phyloP scores from a whole-genome alignment of 805 yeast genomes.

The Millerozyma acaciae region DNA sequence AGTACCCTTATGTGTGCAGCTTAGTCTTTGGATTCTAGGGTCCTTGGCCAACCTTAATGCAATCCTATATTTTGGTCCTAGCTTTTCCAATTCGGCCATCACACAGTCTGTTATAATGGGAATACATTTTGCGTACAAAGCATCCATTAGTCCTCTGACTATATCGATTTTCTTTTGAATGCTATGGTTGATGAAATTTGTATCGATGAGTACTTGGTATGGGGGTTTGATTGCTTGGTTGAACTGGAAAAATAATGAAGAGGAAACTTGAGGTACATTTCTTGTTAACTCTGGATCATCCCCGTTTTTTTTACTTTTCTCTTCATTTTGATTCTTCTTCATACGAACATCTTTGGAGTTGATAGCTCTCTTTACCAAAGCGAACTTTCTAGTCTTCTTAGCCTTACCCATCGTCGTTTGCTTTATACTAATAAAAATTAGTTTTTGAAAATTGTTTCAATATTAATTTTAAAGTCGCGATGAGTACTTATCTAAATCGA shows the following conservation, averaged over 20 bases:
- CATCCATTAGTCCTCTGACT: conserved; percentile 96
- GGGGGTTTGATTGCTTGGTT: conserved; percentile 97
- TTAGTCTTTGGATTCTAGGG: conserved; percentile 82
- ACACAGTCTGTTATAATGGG: conserved; percentile 97
- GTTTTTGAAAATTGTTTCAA: background rate
- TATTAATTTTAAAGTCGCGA: background rate
- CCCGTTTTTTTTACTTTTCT: conserved; percentile 27
- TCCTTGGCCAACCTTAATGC: conserved; percentile 91
- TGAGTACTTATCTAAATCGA: background rate
- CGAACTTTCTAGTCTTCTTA: conserved; percentile 94
- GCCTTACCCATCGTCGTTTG: conserved; percentile 82
- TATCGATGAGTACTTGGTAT: conserved; percentile 91
- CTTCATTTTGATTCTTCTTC: conserved; percentile 37
- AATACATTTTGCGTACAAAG: conserved; percentile 89
- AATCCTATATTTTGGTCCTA: conserved; percentile 92
- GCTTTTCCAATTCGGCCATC: conserved; percentile 93
- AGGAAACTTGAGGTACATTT: conserved; percentile 82
- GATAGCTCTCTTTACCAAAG: conserved; percentile 81
- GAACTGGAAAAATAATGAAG: conserved; percentile 91
- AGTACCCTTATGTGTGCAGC: conserved; percentile 91
- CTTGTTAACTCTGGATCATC: conserved; percentile 66
- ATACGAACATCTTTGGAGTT: conserved; percentile 67
- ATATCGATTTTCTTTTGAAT: conserved; percentile 94
- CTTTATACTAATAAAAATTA: background rate
- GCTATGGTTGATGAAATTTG: conserved; percentile 94